Evolutionary conservation across 1,139 yeast species (phyloP).

Genomic region (Kodamaea alishanica): DNA sequence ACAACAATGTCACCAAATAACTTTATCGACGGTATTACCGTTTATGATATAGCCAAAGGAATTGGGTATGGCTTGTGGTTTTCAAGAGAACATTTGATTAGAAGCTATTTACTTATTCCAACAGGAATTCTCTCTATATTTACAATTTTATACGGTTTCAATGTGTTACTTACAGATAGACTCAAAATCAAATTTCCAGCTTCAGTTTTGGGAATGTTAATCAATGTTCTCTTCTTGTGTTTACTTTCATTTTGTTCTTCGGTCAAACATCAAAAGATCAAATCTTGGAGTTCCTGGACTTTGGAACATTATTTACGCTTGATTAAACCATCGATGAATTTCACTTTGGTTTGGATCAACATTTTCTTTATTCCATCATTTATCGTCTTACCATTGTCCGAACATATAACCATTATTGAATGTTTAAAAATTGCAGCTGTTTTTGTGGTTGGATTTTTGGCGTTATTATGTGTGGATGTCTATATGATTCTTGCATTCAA

Average conservation of each 20-base stretch:
- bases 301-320: constrained; percentile 43
- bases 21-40: constrained; percentile 1
- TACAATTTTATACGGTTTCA: constrained; percentile 58
- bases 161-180: constrained; percentile 45
- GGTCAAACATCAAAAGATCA: constrained; percentile 11
- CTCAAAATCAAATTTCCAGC: constrained; percentile 64
- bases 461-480: constrained; percentile 45
- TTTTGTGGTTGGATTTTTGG: constrained; percentile 59
- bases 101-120: constrained; percentile 35
- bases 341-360: constrained; percentile 73
- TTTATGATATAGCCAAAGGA: constrained; percentile 15
- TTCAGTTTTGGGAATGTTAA: constrained; percentile 72
- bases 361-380: constrained; percentile 77
- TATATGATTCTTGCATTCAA: constrained; percentile 34
- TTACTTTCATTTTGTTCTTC: constrained; percentile 15
- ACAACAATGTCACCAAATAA: constrained; percentile 7
- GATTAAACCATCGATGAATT: constrained; percentile 64
- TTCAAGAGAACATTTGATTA: constrained; percentile 29
- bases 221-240: constrained; percentile 51
- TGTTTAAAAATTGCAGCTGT: constrained; percentile 74
- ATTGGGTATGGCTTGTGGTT: constrained; percentile 26
- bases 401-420: constrained; percentile 60
- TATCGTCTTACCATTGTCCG: constrained; percentile 64
- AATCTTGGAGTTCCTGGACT: constrained; percentile 30
- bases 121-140: constrained; percentile 33